Evolutionary conservation across 2,329 filamentous ascomycete genomes (phyloP).

Genomic region (Talaromyces atroroseus): DNA sequence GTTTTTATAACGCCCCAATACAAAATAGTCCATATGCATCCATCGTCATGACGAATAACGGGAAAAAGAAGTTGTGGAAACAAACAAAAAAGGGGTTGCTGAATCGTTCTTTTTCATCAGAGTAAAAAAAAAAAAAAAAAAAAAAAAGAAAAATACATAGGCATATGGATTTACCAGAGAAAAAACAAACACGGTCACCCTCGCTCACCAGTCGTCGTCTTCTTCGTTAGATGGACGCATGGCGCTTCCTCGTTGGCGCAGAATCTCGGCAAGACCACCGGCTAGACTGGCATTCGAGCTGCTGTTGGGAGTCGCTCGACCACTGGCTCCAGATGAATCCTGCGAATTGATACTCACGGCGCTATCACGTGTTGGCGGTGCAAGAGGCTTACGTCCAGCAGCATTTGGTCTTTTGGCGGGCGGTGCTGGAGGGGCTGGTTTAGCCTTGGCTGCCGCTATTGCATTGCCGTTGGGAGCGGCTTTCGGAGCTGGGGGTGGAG

Average conservation of each 20-base stretch:
- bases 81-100: not conserved
- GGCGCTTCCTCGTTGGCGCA: constrained; percentile 68
- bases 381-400: constrained; percentile 62
- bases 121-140: not conserved
- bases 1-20: not conserved
- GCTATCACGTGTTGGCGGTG: constrained; percentile 62
- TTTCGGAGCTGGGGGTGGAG: constrained; percentile 52
- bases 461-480: constrained; percentile 52
- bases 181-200: not conserved
- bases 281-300: constrained; percentile 56
- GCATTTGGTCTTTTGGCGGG: constrained; percentile 72
- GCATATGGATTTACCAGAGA: not conserved
- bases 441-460: constrained; percentile 47
- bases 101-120: not conserved
- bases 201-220: constrained; percentile 61
- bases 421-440: constrained; percentile 69
- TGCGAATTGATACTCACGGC: constrained; percentile 44
- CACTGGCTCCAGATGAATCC: constrained; percentile 56
- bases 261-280: constrained; percentile 71
- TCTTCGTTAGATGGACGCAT: constrained; percentile 62
- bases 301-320: constrained; percentile 63
- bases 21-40: not conserved
- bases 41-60: not conserved
- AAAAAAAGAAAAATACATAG: not conserved
- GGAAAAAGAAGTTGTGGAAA: not conserved